phyloP scores from a whole-genome alignment of 2,329 filamentous ascomycete genomes.

The Colletotrichum siamense region DNA sequence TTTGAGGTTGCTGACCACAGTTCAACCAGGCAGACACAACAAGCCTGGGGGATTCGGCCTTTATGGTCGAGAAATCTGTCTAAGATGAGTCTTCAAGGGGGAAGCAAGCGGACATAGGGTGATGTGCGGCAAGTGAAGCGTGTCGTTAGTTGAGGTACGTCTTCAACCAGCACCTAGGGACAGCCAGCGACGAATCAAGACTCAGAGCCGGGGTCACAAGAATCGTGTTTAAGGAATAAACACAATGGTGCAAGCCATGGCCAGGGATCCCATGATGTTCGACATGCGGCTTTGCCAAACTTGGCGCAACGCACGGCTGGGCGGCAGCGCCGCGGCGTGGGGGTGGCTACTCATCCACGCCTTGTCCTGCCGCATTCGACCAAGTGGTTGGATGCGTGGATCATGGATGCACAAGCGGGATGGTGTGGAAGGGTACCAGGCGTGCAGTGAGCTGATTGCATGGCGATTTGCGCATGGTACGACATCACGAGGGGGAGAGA shows the following conservation, averaged over 20 bases:
- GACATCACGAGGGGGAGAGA: background rate
- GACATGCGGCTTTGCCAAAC: conserved; percentile 2
- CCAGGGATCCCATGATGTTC: background rate
- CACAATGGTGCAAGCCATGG: background rate
- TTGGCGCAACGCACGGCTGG: conserved; percentile 1
- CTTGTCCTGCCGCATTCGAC: background rate
- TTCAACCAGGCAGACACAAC: background rate
- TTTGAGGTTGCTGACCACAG: background rate
- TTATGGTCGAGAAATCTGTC: background rate
- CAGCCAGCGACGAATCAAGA: background rate
- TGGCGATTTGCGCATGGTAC: background rate
- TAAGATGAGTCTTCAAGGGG: background rate
- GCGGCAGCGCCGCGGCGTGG: background rate
- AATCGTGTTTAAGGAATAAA: background rate
- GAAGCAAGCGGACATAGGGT: background rate
- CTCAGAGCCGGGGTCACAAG: background rate
- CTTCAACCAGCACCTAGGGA: background rate
- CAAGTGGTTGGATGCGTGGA: background rate
- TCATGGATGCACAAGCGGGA: background rate
- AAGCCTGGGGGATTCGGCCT: background rate
- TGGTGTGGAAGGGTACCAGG: background rate
- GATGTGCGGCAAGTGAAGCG: background rate
- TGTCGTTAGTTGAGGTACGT: background rate
- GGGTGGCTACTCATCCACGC: background rate
- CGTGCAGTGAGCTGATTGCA: background rate